These are phyloP conservation scores for Potentilla sterilis DNA, from an alignment of 306 rosid genomes.

Conservation along the genomic window DNA sequence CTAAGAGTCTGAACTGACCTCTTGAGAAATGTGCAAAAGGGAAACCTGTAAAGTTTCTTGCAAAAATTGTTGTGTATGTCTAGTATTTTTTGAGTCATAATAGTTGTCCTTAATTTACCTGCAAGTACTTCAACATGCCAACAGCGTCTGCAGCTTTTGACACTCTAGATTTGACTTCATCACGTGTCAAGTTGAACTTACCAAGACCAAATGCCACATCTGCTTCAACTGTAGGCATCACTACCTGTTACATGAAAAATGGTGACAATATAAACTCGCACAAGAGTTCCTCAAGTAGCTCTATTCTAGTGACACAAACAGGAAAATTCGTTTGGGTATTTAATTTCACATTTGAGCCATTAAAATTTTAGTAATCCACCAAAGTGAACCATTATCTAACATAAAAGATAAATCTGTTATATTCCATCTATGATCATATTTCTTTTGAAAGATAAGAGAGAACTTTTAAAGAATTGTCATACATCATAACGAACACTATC, in stretches of 20 bases:
- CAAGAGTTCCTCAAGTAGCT: neutral
- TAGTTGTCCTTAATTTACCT: conserved; percentile 41
- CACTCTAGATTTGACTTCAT: conserved; percentile 69
- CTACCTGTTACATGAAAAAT: conserved; percentile 53
- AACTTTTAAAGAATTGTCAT: neutral
- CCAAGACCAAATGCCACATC: conserved; percentile 93
- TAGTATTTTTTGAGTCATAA: conserved; percentile 1
- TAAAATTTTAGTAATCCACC: neutral
- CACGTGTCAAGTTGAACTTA: conserved; percentile 53
- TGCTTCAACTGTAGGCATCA: conserved; percentile 83
- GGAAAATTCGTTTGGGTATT: conserved; percentile 3
- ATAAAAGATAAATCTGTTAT: neutral
- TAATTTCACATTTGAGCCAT: conserved; percentile 2
- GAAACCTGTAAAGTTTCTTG: neutral
- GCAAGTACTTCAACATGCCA: conserved; percentile 60
- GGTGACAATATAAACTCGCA: neutral
- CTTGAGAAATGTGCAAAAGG: conserved; percentile 40
- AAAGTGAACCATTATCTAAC: neutral
- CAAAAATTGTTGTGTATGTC: neutral
- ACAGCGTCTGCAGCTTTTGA: conserved; percentile 65
- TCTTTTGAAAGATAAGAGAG: neutral
- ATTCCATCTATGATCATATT: neutral
- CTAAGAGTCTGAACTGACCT: conserved; percentile 87
- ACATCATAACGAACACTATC: neutral
- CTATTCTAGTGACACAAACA: neutral